These are phyloP conservation scores for Verticillium tricorpus DNA, from an alignment of 2,329 filamentous ascomycete species.

Conservation along the genomic window DNA sequence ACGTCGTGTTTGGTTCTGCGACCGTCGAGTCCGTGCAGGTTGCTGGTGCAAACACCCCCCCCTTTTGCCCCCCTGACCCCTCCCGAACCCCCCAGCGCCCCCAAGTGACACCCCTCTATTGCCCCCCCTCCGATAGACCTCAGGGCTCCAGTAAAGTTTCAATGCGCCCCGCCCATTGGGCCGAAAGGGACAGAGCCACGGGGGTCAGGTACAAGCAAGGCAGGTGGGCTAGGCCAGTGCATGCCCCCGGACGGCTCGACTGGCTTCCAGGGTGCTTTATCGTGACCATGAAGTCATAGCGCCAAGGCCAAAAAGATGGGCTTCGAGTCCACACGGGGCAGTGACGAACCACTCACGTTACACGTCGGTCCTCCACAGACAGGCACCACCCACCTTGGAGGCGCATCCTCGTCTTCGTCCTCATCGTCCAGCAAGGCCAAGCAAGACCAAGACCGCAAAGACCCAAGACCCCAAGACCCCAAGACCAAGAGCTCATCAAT, in stretches of 20 bases:
- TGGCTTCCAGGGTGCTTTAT: not conserved
- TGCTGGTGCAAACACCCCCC: not conserved
- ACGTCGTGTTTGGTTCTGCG: slow-evolving; percentile 6
- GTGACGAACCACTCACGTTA: slow-evolving; percentile 1
- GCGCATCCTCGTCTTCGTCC: not conserved
- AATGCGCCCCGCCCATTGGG: not conserved
- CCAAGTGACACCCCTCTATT: not conserved
- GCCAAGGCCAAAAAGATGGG: slow-evolving; percentile 7
- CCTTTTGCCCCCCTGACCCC: not conserved
- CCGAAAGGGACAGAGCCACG: not conserved
- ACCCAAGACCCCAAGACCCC: not conserved
- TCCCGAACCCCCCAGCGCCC: not conserved
- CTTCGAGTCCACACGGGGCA: slow-evolving; percentile 1
- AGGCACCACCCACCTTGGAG: not conserved
- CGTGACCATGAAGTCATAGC: slow-evolving; percentile 13
- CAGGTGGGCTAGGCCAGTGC: not conserved
- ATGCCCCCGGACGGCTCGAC: not conserved
- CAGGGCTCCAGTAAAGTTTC: not conserved
- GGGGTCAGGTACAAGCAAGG: slow-evolving; percentile 2
- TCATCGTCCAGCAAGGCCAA: not conserved
- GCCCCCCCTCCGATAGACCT: not conserved
- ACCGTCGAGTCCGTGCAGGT: slow-evolving; percentile 1
- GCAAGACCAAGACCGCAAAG: not conserved
- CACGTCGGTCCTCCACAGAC: slow-evolving; percentile 2
- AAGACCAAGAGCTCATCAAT: not conserved